Evolutionary conservation across 108 stramenopile genomes (phyloP).

Genomic region (Phaeodactylum tricornutum): DNA sequence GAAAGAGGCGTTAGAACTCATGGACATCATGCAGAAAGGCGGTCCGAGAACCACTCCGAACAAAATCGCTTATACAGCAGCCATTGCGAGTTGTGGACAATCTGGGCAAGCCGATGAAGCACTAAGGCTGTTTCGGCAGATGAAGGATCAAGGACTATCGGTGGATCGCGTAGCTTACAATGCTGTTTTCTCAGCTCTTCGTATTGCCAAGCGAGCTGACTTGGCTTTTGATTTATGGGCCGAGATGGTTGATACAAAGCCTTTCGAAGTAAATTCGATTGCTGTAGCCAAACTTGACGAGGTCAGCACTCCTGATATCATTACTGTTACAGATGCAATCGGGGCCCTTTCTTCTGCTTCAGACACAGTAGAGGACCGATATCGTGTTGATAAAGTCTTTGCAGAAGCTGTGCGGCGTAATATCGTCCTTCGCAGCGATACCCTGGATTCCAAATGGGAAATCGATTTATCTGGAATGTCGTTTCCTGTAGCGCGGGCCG

Average conservation of each 20-base stretch:
- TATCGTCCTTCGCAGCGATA: constrained; percentile 38
- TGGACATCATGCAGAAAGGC: constrained; percentile 54
- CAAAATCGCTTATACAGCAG: constrained; percentile 10
- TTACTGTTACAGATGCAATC: constrained; percentile 68
- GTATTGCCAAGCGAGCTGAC: constrained; percentile 36
- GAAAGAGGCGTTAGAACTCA: constrained; percentile 63
- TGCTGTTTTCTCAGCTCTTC: constrained; percentile 61
- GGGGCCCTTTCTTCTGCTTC: constrained; percentile 41
- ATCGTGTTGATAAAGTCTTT: constrained; percentile 50
- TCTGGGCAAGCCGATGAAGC: constrained; percentile 55
- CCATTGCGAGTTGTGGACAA: constrained; percentile 30
- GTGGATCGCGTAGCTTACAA: constrained; percentile 73
- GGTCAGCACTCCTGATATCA: constrained; percentile 59
- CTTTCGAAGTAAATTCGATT: neutral
- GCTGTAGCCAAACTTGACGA: constrained; percentile 20
- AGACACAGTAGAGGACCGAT: constrained; percentile 13
- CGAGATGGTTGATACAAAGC: constrained; percentile 33
- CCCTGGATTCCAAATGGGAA: constrained; percentile 53
- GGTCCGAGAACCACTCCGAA: constrained; percentile 45
- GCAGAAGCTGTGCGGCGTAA: constrained; percentile 51
- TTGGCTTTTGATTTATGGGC: constrained; percentile 47
- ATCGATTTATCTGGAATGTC: constrained; percentile 60
- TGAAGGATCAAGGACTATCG: constrained; percentile 36
- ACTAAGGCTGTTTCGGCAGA: constrained; percentile 51
- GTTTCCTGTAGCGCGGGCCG: constrained; percentile 64